phyloP scores from a whole-genome alignment of 148 eudicot genomes.

The Vaccinium corymbosum region DNA sequence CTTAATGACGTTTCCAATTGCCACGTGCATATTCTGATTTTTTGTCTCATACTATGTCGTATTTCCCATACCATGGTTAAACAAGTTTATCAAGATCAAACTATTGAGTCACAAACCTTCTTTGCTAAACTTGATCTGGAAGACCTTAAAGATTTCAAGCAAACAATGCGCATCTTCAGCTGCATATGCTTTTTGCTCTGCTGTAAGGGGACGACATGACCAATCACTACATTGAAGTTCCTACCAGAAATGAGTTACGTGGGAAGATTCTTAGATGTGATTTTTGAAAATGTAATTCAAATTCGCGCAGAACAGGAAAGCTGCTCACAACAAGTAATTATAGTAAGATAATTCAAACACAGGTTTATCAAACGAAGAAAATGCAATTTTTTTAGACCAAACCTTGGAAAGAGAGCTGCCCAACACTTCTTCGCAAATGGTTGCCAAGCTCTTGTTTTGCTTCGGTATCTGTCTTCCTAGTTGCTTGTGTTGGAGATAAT shows the following conservation, averaged over 20 bases:
- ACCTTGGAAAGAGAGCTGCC: slow-evolving; percentile 86
- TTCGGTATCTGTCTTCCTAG: slow-evolving; percentile 50
- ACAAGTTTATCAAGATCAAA: not conserved
- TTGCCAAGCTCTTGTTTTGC: slow-evolving; percentile 80
- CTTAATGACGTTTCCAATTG: not conserved
- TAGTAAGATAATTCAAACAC: not conserved
- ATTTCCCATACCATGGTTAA: no score
- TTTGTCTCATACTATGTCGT: not conserved
- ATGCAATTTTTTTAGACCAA: not conserved
- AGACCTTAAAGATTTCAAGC: slow-evolving; percentile 66
- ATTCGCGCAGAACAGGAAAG: not conserved
- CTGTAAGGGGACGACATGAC: slow-evolving; percentile 90
- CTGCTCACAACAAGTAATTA: not conserved
- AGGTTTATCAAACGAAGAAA: not conserved
- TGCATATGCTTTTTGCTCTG: slow-evolving; percentile 84
- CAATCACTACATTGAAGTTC: slow-evolving; percentile 99
- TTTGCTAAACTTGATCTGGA: slow-evolving; percentile 48
- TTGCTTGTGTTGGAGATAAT: slow-evolving; percentile 48
- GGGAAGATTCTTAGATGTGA: not conserved
- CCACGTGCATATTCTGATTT: not conserved
- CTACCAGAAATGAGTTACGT: slow-evolving; percentile 34
- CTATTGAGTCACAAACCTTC: slow-evolving; percentile 58
- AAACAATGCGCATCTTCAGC: slow-evolving; percentile 92
- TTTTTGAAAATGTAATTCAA: not conserved
- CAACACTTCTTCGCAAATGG: slow-evolving; percentile 72